Evolutionary conservation across 306 rosid genomes (phyloP).

Genomic region (Carpinus viminea): DNA sequence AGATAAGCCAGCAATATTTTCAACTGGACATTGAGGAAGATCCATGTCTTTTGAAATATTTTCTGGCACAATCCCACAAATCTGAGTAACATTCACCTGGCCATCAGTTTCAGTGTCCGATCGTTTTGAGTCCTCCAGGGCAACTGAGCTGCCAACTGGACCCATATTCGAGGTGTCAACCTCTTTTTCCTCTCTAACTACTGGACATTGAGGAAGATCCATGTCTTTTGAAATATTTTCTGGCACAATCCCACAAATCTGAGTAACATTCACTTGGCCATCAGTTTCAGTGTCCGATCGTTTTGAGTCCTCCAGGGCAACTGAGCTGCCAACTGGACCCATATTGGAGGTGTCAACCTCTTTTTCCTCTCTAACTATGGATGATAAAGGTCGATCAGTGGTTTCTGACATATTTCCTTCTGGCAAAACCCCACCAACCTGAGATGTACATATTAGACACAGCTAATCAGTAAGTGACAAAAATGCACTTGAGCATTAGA

Average conservation of each 20-base stretch:
- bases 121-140: conserved; percentile 13
- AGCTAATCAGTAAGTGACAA: conserved; percentile 1
- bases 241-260: conserved; percentile 2
- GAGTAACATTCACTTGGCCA: conserved; percentile 16
- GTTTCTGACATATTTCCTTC: conserved; percentile 1
- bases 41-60: conserved; percentile 4
- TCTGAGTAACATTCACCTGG: conserved; percentile 15
- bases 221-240: conserved; percentile 6
- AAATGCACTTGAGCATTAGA: not conserved
- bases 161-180: conserved; percentile 19
- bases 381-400: conserved; percentile 11
- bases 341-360: conserved; percentile 19
- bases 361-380: conserved; percentile 11
- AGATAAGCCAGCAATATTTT: not conserved
- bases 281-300: conserved; percentile 5
- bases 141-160: conserved; percentile 13
- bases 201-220: conserved; percentile 4
- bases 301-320: conserved; percentile 14
- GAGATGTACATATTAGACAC: conserved; percentile 3
- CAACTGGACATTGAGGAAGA: conserved; percentile 3
- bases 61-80: not conserved
- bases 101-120: conserved; percentile 8
- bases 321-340: conserved; percentile 19
- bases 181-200: conserved; percentile 10
- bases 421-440: conserved; percentile 20